phyloP scores from a whole-genome alignment of 2,329 filamentous ascomycete genomes.

The Penicillium sclerotiorum region DNA sequence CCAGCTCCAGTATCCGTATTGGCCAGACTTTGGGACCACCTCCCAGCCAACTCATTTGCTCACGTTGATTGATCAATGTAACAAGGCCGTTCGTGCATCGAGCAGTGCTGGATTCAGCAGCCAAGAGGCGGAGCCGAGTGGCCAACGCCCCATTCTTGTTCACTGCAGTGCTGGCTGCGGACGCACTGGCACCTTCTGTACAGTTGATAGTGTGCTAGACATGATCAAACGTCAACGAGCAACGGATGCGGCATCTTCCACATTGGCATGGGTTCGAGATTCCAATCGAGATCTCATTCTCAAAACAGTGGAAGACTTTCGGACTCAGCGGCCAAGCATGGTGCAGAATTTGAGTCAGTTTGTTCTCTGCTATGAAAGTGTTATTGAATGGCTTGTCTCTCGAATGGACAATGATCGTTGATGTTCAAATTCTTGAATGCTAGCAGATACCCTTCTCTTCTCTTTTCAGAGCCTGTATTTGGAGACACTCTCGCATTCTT shows the following conservation, averaged over 20 bases:
- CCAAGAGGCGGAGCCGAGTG: conserved; percentile 58
- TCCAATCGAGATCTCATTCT: conserved; percentile 78
- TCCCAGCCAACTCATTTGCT: conserved; percentile 86
- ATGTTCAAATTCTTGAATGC: conserved; percentile 6
- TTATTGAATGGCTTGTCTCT: conserved; percentile 77
- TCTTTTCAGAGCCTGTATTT: neutral
- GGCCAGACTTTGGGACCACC: conserved; percentile 95
- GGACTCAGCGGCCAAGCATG: conserved; percentile 88
- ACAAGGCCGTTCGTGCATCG: conserved; percentile 59
- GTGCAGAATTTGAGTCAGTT: conserved; percentile 92
- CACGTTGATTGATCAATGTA: conserved; percentile 85
- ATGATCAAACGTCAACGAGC: conserved; percentile 86
- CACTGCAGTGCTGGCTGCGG: conserved; percentile 97
- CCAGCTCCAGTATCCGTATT: conserved; percentile 91
- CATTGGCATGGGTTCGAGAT: conserved; percentile 69
- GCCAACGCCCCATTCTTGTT: conserved; percentile 75
- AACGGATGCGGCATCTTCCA: conserved; percentile 21
- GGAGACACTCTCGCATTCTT: neutral
- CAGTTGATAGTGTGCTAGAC: conserved; percentile 92
- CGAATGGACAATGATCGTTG: conserved; percentile 20
- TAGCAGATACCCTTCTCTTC: conserved; percentile 14
- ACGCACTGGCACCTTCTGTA: conserved; percentile 93
- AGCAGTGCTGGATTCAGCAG: conserved; percentile 28
- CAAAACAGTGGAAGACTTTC: conserved; percentile 87
- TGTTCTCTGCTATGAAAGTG: conserved; percentile 93